Percentiles rank a stretch among this genome's conserved stretches.
Evolutionary conservation across 306 rosid species (phyloP).

Genomic region (Comarum palustre): DNA sequence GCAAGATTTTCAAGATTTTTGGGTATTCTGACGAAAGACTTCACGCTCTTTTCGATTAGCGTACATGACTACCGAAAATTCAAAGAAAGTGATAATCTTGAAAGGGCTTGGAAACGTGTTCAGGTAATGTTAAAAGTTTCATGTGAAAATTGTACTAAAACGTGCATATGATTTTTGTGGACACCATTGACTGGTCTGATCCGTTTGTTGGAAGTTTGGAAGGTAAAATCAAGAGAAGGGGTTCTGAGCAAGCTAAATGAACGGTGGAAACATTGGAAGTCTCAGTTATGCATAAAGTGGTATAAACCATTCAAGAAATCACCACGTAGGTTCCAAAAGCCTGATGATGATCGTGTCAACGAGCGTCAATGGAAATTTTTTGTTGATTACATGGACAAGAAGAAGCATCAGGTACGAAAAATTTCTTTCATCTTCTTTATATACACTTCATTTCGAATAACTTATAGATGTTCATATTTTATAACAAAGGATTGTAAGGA

Average conservation of each 20-base stretch:
- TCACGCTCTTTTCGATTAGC: background rate
- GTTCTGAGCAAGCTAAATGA: background rate
- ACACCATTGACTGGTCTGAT: too few species aligned
- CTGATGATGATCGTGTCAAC: background rate
- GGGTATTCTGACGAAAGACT: background rate
- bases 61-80: background rate
- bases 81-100: background rate
- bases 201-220: background rate
- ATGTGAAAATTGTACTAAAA: too few species aligned
- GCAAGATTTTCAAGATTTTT: background rate
- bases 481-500: too few species aligned
- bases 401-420: too few species aligned
- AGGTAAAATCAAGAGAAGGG: background rate
- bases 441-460: too few species aligned
- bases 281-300: background rate
- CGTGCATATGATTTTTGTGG: too few species aligned
- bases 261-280: background rate
- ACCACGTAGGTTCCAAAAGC: background rate
- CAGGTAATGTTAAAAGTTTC: too few species aligned
- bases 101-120: too few species aligned
- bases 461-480: too few species aligned
- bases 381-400: background rate
- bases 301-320: background rate
- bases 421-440: too few species aligned
- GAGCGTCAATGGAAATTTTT: background rate